Base-by-base conservation (phyloP, 192 early-diverging fungal genomes). In the Mortierella alpina region DNA sequence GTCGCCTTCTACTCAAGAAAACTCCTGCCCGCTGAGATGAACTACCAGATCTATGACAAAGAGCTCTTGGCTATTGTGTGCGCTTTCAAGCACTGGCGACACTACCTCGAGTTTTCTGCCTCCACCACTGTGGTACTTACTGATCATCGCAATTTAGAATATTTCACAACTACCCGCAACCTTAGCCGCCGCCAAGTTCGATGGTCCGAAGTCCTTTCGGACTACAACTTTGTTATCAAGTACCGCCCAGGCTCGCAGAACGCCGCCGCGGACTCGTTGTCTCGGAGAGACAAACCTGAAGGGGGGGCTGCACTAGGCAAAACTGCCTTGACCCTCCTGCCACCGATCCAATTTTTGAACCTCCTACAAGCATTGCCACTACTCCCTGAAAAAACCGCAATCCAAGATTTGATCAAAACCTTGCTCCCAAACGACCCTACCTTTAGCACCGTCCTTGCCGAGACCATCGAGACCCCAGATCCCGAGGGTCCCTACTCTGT, bases 131-230 rank as follows among this genome's bases (percentile, higher is more conserved):
- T 11, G 3, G 44, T 71, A 0, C 63, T 51, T 22, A 65, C 54
- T 11, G 56, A 68, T 45, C 79, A 55, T 47, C 45, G 73, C 18
- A 85, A 85, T 53, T 63, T 86, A n/a, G 63, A 75, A 15, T 84
- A 84, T 17, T 84, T 87, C 15, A 67, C 62, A 4, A 74, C 69
- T 0, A 75, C 68, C 2, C 58, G 14, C 2, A 42, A 69, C n/a
- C 68, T 85, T 7, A 82, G 67, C 17, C 59, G 70, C 9, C 54
- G 85, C 4, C 86, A 59, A n/a, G n/a, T n/a, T n/a, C n/a, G n/a
- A n/a, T n/a, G n/a, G n/a, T n/a, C n/a, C n/a, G n/a, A n/a, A n/a
- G n/a, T n/a, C n/a, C n/a, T n/a, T n/a, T n/a, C n/a, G n/a, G n/a
- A n/a, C n/a, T n/a, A n/a, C n/a, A n/a, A n/a, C n/a, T n/a, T n/a